These are phyloP conservation scores for Metarhizium sp. DNA, from an alignment of 2,329 filamentous ascomycete species.

Conservation along the genomic window DNA sequence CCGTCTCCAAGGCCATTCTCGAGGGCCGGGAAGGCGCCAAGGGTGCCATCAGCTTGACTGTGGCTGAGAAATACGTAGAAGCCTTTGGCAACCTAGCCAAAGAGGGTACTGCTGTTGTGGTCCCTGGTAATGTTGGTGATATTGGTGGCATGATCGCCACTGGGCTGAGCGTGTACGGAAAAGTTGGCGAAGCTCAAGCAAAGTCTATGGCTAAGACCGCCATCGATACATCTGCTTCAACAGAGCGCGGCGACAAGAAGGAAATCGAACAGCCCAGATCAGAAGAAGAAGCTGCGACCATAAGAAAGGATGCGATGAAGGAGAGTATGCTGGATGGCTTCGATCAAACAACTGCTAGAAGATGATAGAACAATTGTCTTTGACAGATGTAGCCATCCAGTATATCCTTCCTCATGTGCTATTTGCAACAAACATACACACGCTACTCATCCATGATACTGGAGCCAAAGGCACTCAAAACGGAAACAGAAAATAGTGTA, in stretches of 20 bases:
- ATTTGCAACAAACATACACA: not conserved
- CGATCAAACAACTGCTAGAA: conserved; percentile 24
- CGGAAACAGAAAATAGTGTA: not conserved
- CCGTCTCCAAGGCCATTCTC: conserved; percentile 67
- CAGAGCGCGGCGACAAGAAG: conserved; percentile 9
- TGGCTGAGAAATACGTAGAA: conserved; percentile 97
- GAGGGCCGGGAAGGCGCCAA: conserved; percentile 68
- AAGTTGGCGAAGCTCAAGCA: conserved; percentile 74
- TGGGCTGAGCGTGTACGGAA: conserved; percentile 90
- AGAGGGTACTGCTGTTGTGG: conserved; percentile 90
- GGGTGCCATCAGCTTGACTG: conserved; percentile 73
- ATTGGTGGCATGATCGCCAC: conserved; percentile 96
- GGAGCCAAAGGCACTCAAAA: conserved; percentile 8
- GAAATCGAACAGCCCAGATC: conserved; percentile 10
- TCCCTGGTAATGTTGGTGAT: conserved; percentile 94
- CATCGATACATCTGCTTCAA: conserved; percentile 19
- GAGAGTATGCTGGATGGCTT: conserved; percentile 32
- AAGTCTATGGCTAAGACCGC: conserved; percentile 51
- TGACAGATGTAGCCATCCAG: not conserved
- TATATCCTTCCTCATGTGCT: not conserved
- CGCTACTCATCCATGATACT: conserved; percentile 1
- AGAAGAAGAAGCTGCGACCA: conserved; percentile 8
- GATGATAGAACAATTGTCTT: conserved; percentile 10
- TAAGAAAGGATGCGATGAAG: conserved; percentile 20
- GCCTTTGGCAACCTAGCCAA: conserved; percentile 88